Conservation (phyloP, 306 rosid genomes). For the Crataegus laevigata region DNA sequence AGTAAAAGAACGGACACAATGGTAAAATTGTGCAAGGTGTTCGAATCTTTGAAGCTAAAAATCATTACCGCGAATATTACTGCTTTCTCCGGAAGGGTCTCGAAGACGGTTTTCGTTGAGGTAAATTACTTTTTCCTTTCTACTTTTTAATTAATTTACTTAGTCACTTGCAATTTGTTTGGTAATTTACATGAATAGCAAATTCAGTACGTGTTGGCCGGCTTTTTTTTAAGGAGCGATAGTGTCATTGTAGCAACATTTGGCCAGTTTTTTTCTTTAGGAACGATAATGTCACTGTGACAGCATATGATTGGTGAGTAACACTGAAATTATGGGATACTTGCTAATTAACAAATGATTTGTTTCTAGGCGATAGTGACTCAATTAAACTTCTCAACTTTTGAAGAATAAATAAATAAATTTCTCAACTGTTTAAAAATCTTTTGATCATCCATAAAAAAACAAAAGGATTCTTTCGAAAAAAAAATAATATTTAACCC, state of each 20-base stretch:
- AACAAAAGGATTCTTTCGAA: too few relatives aligned
- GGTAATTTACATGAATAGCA: neutral
- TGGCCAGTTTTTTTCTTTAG: too few relatives aligned
- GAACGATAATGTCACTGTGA: too few relatives aligned
- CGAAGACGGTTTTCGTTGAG: constrained; percentile 87
- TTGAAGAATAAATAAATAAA: neutral
- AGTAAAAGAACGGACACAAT: constrained; percentile 77
- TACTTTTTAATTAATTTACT: neutral
- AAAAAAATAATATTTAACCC: too few relatives aligned
- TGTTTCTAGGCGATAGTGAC: neutral
- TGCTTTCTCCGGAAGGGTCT: constrained; percentile 60
- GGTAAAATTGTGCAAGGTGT: constrained; percentile 78
- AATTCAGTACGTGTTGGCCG: neutral
- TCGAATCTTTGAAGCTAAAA: constrained; percentile 88
- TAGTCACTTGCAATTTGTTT: neutral
- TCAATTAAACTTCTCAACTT: neutral
- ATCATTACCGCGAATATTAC: constrained; percentile 68
- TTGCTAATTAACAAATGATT: neutral
- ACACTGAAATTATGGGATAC: neutral
- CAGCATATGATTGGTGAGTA: neutral
- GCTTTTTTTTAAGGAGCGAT: too few relatives aligned
- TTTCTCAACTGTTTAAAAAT: too few relatives aligned
- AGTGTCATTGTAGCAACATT: too few relatives aligned
- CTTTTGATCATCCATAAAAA: neutral
- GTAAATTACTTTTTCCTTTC: constrained; percentile 11